phyloP scores from a whole-genome alignment of 2,329 filamentous ascomycete species.

The Xylariaceae sp. region DNA sequence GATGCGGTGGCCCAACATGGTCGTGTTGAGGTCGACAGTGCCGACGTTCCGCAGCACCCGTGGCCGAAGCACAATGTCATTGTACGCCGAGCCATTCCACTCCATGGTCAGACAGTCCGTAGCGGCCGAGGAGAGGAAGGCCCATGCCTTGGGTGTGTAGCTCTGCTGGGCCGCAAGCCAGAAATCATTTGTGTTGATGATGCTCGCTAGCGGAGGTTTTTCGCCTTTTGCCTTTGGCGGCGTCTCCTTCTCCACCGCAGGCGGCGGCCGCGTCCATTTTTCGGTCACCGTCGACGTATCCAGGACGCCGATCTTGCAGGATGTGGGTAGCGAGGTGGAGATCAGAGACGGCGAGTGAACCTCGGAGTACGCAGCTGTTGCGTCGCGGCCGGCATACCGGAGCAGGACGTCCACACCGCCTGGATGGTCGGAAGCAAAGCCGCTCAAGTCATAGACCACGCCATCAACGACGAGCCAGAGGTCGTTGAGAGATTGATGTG shows the following conservation, averaged over 20 bases:
- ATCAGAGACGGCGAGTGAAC: slow-evolving; percentile 46
- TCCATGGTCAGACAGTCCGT: slow-evolving; percentile 56
- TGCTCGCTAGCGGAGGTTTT: slow-evolving; percentile 48
- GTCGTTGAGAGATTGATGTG: slow-evolving; percentile 45
- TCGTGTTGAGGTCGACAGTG: slow-evolving; percentile 45
- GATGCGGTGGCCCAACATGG: slow-evolving; percentile 51
- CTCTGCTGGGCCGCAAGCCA: slow-evolving; percentile 51
- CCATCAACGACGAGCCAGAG: slow-evolving; percentile 65
- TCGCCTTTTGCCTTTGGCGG: slow-evolving; percentile 4
- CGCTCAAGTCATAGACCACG: slow-evolving; percentile 62
- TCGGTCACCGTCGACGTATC: slow-evolving; percentile 46
- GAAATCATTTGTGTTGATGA: slow-evolving; percentile 60
- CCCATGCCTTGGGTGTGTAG: slow-evolving; percentile 62
- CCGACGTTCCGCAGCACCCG: slow-evolving; percentile 42
- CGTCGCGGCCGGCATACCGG: slow-evolving; percentile 50
- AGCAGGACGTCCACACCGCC: slow-evolving; percentile 42
- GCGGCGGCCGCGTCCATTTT: slow-evolving; percentile 43
- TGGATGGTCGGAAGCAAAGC: slow-evolving; percentile 49
- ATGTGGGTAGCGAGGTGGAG: slow-evolving; percentile 39
- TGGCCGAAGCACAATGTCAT: slow-evolving; percentile 53
- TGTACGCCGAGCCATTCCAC: slow-evolving; percentile 53
- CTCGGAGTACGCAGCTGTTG: slow-evolving; percentile 48
- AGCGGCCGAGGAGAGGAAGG: slow-evolving; percentile 63
- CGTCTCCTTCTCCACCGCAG: slow-evolving; percentile 23
- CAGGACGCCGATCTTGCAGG: slow-evolving; percentile 48